Evolutionary conservation across 164 flowering plant species (phyloP).

Genomic region (Santalum album): DNA sequence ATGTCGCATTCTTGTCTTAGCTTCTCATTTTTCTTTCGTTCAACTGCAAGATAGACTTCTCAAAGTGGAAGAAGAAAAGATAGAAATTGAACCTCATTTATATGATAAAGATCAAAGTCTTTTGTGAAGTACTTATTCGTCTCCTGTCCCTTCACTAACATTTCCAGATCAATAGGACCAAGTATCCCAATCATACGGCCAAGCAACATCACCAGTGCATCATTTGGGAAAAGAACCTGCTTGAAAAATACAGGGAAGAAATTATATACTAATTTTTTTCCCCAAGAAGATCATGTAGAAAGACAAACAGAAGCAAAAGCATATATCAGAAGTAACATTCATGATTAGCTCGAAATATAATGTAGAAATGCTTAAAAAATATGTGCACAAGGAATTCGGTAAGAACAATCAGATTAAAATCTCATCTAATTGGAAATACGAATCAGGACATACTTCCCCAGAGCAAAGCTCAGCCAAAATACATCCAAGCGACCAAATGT

Average conservation of each 20-base stretch:
- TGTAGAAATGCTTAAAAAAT: too few species aligned
- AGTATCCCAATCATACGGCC: constrained; percentile 72
- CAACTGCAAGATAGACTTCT: too few species aligned
- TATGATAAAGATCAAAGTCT: constrained; percentile 61
- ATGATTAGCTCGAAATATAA: too few species aligned
- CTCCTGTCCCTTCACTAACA: constrained; percentile 70
- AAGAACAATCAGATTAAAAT: too few species aligned
- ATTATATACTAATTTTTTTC: not conserved
- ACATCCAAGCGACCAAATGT: constrained; percentile 95
- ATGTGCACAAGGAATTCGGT: too few species aligned
- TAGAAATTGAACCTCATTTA: constrained; percentile 55
- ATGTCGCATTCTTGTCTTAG: too few species aligned
- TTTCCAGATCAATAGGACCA: constrained; percentile 81
- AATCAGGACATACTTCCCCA: constrained; percentile 61
- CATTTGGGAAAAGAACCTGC: constrained; percentile 94
- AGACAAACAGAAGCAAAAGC: not conserved
- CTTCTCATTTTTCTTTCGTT: too few species aligned
- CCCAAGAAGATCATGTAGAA: not conserved
- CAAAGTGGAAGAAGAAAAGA: not conserved
- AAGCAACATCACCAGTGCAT: constrained; percentile 56
- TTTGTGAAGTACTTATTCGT: constrained; percentile 82
- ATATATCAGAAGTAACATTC: too few species aligned
- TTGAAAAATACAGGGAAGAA: not conserved
- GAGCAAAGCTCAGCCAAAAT: constrained; percentile 86
- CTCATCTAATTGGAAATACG: too few species aligned